Conservation (phyloP, 371 early-diverging fungal genomes). For the Parasitella parasitica region DNA sequence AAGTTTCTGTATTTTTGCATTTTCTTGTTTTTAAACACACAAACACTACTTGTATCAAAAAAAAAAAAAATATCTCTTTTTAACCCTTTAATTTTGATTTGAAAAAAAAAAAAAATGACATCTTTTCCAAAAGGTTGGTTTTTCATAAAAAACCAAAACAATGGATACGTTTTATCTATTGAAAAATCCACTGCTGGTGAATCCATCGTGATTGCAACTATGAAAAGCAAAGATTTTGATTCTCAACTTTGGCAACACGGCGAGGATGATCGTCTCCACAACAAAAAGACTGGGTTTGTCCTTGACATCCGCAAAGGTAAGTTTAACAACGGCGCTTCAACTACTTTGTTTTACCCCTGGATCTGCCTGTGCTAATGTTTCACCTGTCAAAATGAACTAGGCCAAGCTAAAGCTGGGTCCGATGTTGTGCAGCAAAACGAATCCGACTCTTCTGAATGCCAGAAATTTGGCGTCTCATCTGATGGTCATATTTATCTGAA, state of each 20-base stretch:
- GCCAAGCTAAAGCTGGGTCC: conserved; percentile 40
- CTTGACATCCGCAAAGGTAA: conserved; percentile 57
- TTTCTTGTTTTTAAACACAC: background rate
- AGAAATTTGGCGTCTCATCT: conserved; percentile 32
- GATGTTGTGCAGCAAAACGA: conserved; percentile 47
- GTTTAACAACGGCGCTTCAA: background rate
- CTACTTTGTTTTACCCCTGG: background rate
- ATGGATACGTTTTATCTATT: conserved; percentile 46
- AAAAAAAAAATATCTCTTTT: background rate
- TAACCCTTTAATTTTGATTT: background rate
- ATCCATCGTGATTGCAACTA: conserved; percentile 30
- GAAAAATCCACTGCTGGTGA: conserved; percentile 36
- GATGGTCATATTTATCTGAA: conserved; percentile 47
- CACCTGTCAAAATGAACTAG: conserved; percentile 12
- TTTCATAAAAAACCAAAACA: conserved; percentile 56
- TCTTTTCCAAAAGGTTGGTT: conserved; percentile 57
- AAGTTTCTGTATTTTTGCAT: background rate
- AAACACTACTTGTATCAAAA: background rate
- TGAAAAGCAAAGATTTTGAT: conserved; percentile 33
- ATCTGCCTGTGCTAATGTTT: background rate
- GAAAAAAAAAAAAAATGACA: conserved; percentile 15
- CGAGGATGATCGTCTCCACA: conserved; percentile 51
- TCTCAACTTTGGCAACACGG: conserved; percentile 59
- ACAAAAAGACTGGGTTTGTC: conserved; percentile 54
- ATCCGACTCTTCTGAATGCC: conserved; percentile 21